Base-by-base conservation (phyloP, 345 rosid species). In the Ceriops zippeliana region DNA sequence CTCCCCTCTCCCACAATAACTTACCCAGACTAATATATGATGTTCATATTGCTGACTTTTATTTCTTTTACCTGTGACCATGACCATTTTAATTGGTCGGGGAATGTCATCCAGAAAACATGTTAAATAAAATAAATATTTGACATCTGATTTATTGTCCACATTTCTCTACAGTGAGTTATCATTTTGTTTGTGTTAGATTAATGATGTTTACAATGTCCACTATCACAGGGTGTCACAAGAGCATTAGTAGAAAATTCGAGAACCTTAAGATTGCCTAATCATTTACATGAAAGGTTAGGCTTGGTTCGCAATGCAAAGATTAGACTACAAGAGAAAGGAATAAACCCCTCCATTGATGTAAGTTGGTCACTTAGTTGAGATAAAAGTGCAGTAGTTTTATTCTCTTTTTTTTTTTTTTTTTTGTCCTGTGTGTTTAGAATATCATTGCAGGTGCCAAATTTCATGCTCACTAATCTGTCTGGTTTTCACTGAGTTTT, bases 231-330 rank as follows among this genome's bases (percentile, higher is more conserved):
- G 99, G 99, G 99, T 72, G 93, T 95, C 75, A 83, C 91, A 42
- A 89, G 86, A 82, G 96, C 96, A 62, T 79, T 95, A 73, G 91
- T 89, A 74, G 96, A 91, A 70, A 89, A 85, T 67, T 88, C 96
- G 56, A 90, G 87, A 86, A 89, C 88, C 22, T 85, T 91, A 69
- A 86, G 96, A 82, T 77, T 95, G 76, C 99, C 99, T 5, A 85
- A 86, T 68, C 84, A 95, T 83, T 67, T 95, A 61, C 97, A 88
- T 54, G 99, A 86, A 76, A 85, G 99, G 76, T 81, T 95, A 7
- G 89, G 96, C 66, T 69, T 89, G 52, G 88, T 95, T 77, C 85
- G 93, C 70, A 89, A 88, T 77, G 96, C 99, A n/a, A 95, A 84
- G 86, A 77, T 83, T 69, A 88, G 82, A 79, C 86, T 93, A 68